phyloP scores from a whole-genome alignment of 83 land plant species.

The Thuja plicata region DNA sequence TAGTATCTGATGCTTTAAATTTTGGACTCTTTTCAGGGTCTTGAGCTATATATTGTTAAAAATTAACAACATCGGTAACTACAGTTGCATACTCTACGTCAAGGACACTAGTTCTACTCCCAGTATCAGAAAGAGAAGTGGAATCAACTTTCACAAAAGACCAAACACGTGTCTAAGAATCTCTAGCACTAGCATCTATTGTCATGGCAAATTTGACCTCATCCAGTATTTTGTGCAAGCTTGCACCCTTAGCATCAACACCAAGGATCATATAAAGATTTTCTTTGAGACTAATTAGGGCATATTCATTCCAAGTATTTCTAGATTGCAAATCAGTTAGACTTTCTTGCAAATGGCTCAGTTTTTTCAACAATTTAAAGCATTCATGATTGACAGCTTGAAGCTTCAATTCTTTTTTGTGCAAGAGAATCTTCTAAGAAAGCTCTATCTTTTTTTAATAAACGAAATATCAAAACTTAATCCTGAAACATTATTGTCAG shows the following conservation, averaged over 20 bases:
- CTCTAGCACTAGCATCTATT: not conserved
- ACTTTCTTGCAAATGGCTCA: slow-evolving; percentile 20
- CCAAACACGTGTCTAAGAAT: not conserved
- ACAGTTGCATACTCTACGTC: slow-evolving; percentile 12
- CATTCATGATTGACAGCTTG: slow-evolving; percentile 26
- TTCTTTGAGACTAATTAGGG: slow-evolving; percentile 9
- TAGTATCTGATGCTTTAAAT: no score
- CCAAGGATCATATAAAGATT: slow-evolving; percentile 11
- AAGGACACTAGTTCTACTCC: not conserved
- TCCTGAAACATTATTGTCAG: slow-evolving; percentile 4
- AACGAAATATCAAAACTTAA: not conserved
- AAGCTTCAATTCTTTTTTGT: slow-evolving; percentile 13
- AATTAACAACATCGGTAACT: slow-evolving; percentile 9
- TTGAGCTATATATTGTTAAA: no score
- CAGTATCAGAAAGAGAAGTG: not conserved
- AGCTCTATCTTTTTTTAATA: slow-evolving; percentile 12
- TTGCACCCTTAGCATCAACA: slow-evolving; percentile 13
- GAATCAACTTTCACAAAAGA: not conserved
- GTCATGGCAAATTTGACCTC: slow-evolving; percentile 5
- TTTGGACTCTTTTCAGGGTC: no score
- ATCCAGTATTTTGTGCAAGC: slow-evolving; percentile 13
- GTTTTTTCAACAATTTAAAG: slow-evolving; percentile 24
- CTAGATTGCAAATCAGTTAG: slow-evolving; percentile 4
- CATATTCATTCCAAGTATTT: slow-evolving; percentile 13
- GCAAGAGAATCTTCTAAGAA: slow-evolving; percentile 26